phyloP scores from a whole-genome alignment of 2,329 filamentous ascomycete genomes.

The Penicillium sp. region DNA sequence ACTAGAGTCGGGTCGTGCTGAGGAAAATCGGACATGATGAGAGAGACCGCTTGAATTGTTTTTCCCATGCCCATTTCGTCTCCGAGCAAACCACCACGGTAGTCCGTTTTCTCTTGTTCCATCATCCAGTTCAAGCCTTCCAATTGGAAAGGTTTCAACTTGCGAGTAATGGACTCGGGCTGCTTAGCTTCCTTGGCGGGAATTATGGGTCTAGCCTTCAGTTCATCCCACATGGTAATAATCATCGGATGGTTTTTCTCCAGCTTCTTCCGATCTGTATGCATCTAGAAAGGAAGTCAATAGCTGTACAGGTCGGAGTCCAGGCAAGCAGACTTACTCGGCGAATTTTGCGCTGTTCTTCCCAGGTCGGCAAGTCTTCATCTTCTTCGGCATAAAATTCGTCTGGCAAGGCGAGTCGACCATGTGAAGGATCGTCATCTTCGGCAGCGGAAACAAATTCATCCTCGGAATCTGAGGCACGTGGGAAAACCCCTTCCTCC shows the following conservation, averaged over 20 bases:
- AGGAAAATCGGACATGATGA: constrained; percentile 97
- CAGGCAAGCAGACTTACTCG: constrained; percentile 29
- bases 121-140: constrained; percentile 95
- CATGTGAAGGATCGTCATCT: neutral
- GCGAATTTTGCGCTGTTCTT: constrained; percentile 18
- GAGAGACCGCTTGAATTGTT: constrained; percentile 94
- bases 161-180: constrained; percentile 73
- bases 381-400: constrained; percentile 7
- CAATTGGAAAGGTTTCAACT: constrained; percentile 88
- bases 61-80: constrained; percentile 99
- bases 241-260: constrained; percentile 76
- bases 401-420: neutral
- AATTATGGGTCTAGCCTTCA: constrained; percentile 68
- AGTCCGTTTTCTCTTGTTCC: constrained; percentile 79
- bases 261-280: constrained; percentile 63
- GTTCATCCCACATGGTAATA: constrained; percentile 76
- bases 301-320: constrained; percentile 22
- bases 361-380: constrained; percentile 11
- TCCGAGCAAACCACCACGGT: constrained; percentile 85
- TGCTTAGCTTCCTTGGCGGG: constrained; percentile 65
- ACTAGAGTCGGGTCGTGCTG: constrained; percentile 79
- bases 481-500: neutral
- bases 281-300: constrained; percentile 34
- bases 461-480: constrained; percentile 13
- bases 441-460: constrained; percentile 7